phyloP scores from a whole-genome alignment of 129 eudicot genomes.

The Glebionis coronaria region DNA sequence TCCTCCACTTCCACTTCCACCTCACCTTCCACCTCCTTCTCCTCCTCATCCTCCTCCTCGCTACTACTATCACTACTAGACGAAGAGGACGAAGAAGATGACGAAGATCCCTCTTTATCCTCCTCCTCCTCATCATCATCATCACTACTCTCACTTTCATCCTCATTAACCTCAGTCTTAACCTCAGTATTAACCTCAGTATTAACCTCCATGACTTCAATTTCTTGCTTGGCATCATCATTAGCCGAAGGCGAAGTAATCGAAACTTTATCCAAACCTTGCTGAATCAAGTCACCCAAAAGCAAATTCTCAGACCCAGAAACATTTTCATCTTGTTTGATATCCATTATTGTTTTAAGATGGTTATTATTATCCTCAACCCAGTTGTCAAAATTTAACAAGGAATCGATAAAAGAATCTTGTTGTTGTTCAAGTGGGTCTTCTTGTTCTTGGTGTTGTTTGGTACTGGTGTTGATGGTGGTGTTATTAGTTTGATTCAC shows the following conservation, averaged over 20 bases:
- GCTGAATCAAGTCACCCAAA: slow-evolving; percentile 42
- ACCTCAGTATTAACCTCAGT: slow-evolving; percentile 16
- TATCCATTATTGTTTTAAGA: slow-evolving; percentile 16
- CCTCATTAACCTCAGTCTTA: slow-evolving; percentile 20
- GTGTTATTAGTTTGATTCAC: too few species aligned
- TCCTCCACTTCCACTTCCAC: slow-evolving; percentile 46
- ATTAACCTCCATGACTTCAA: slow-evolving; percentile 12
- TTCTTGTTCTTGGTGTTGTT: slow-evolving; percentile 10
- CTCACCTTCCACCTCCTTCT: slow-evolving; percentile 21
- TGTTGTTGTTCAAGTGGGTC: too few species aligned
- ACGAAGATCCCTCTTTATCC: slow-evolving; percentile 41
- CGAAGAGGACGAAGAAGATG: slow-evolving; percentile 41
- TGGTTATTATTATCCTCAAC: slow-evolving; percentile 22
- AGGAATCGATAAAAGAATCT: slow-evolving; percentile 39
- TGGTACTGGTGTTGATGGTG: too few species aligned
- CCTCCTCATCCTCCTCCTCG: slow-evolving; percentile 37
- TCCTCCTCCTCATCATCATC: slow-evolving; percentile 36
- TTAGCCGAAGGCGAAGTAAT: slow-evolving; percentile 29
- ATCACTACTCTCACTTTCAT: slow-evolving; percentile 28
- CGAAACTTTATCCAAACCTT: slow-evolving; percentile 52
- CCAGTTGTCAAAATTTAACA: slow-evolving; percentile 64
- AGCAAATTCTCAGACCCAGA: slow-evolving; percentile 13
- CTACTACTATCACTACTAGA: slow-evolving; percentile 43
- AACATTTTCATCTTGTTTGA: slow-evolving; percentile 8
- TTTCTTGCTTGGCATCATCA: neutral